Base-by-base conservation (phyloP, 1,284 basidiomycete species). In the Hemileia vastatrix region DNA sequence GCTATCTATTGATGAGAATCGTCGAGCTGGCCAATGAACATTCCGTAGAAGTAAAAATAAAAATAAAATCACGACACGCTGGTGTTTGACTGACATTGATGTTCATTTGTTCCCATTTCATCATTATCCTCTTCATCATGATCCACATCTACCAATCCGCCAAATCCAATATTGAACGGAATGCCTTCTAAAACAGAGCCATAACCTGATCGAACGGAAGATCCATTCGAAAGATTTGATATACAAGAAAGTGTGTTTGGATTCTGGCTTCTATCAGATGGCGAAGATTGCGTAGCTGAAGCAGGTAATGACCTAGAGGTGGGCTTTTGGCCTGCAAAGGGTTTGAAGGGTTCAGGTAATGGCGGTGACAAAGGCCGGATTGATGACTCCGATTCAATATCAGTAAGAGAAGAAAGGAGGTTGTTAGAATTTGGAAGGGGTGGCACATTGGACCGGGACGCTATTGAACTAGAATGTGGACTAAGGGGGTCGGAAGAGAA, bases 171-270 rank as follows among this genome's bases (percentile, higher is more conserved):
- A 43, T 60, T 60, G 27, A 60, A 60, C 1, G 58, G 58, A 21
- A 60, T 60, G 9, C 58, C 58, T 54, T 60, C 58, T n/a, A 60
- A 31, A 6, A 60, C 58, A 3, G 58, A 60, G 31, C 58, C 58
- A 45, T 60, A 60, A 1, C 58, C 58, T 13, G 50, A 53, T 21
- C 58, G 33, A 43, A 60, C 11, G 15, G 58, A 53, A 6, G 50
- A 52, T 23, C 23, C 19, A 2, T 33, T 45, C 21, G 58, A 56
- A 40, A 45, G 40, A 1, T 47, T 15, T 13, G 8, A 52, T 6
- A 19, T 18, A 6, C 6, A 9, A 13, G 19, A 49, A 21, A 49
- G 8, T 49, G 47, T 15, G 19, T 49, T 21, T 9, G 8, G 6
- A 9, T 13, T 43, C 9, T 8, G n/a, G 13, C 40, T 1, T 27